Conservation (phyloP, 1,284 basidiomycete species). For the Bondarzewia mesenterica region DNA sequence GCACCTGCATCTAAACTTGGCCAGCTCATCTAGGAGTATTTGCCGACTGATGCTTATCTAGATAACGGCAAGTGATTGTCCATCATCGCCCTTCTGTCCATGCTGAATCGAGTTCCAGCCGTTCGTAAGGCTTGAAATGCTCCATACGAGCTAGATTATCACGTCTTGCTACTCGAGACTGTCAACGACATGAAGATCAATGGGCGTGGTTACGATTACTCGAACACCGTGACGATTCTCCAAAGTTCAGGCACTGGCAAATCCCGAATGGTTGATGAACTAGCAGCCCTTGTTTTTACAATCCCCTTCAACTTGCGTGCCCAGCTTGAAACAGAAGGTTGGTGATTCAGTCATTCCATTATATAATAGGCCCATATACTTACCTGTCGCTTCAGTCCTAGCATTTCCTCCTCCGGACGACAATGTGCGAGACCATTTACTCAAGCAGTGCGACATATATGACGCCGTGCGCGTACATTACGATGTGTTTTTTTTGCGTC, state of each 20-base stretch:
- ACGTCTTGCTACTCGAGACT: neutral
- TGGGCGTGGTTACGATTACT: neutral
- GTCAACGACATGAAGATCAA: neutral
- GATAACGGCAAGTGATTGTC: neutral
- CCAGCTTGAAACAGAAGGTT: neutral
- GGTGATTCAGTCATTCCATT: neutral
- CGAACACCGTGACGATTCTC: neutral
- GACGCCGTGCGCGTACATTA: neutral
- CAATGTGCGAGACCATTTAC: neutral
- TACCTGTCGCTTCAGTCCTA: neutral
- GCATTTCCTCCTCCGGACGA: neutral
- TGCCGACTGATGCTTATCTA: neutral
- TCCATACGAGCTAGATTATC: neutral
- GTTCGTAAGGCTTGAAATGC: neutral
- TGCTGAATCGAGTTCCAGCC: neutral
- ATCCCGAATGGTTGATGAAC: conserved; percentile 6
- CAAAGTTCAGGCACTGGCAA: conserved; percentile 8
- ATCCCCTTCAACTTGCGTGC: conserved; percentile 1
- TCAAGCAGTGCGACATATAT: neutral
- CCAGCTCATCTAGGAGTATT: neutral
- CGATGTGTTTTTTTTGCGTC: neutral
- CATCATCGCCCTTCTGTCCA: neutral
- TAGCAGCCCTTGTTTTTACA: conserved; percentile 2
- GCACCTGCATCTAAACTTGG: neutral
- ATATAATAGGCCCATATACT: neutral